Evolutionary conservation across 2,329 filamentous ascomycete species (phyloP).

Genomic region (Botrytis porri): DNA sequence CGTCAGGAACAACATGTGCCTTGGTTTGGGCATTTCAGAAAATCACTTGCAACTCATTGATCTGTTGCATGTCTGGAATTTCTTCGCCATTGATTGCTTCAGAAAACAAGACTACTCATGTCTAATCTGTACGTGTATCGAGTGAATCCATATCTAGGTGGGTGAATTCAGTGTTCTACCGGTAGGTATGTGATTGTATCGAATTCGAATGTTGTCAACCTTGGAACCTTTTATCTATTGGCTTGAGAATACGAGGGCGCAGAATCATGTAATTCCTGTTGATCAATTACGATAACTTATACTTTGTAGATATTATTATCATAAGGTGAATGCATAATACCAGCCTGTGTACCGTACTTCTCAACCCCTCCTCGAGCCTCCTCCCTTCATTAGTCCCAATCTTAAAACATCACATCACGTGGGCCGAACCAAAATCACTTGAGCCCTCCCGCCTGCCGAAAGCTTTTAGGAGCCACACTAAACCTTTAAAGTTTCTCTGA

Average conservation of each 20-base stretch:
- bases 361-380: background rate
- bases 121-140: background rate
- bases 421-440: background rate
- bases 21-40: background rate
- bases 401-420: background rate
- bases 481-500: conserved; percentile 17
- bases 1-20: background rate
- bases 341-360: background rate
- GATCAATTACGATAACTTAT: too few relatives aligned
- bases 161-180: background rate
- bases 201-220: background rate
- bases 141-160: background rate
- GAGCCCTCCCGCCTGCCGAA: conserved; percentile 15
- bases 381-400: background rate
- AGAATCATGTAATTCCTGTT: too few relatives aligned
- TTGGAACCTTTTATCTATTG: background rate
- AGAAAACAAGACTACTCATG: background rate
- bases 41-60: background rate
- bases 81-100: background rate
- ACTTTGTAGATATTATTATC: background rate
- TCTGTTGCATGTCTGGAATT: background rate
- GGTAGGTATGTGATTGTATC: too few relatives aligned
- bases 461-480: conserved; percentile 7
- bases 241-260: too few relatives aligned
- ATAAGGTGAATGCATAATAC: background rate